phyloP scores from a whole-genome alignment of 1,139 yeast species.

The Arxiozyma slooffiae region DNA sequence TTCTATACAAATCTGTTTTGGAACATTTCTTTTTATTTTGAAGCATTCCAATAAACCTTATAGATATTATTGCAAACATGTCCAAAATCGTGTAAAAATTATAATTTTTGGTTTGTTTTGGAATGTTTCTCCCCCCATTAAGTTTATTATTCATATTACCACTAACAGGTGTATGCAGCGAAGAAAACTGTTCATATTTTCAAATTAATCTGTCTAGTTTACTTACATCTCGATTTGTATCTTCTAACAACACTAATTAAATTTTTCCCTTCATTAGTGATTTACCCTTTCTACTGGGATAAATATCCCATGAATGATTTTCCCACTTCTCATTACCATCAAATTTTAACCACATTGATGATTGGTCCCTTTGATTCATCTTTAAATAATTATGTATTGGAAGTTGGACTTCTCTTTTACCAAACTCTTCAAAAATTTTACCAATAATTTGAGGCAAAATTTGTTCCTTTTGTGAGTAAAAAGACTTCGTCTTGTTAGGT shows the following conservation, averaged over 20 bases:
- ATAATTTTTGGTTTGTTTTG: neutral
- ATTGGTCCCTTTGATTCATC: neutral
- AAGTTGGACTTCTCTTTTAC: neutral
- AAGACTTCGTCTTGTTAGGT: neutral
- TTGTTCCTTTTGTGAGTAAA: conserved; percentile 1
- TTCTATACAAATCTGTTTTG: conserved; percentile 5
- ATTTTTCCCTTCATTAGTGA: neutral
- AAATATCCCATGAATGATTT: neutral
- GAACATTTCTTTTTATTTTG: conserved; percentile 7
- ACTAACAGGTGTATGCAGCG: conserved; percentile 6
- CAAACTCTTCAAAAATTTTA: conserved; percentile 3
- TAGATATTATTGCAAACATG: conserved; percentile 2
- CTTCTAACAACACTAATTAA: neutral
- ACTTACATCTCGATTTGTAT: too few relatives aligned
- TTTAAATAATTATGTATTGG: too few relatives aligned
- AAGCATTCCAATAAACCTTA: conserved; percentile 3
- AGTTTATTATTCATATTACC: neutral
- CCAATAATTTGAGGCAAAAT: conserved; percentile 1
- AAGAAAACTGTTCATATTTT: conserved; percentile 6
- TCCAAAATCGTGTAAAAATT: neutral
- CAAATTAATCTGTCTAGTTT: conserved; percentile 7
- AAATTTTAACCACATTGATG: neutral
- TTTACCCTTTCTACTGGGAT: neutral
- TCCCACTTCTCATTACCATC: neutral
- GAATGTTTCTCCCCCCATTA: neutral